A percentile compares a stretch with the other conserved stretches of the same genome.
Evolutionary conservation across 768 basidiomycete species (phyloP).

Genomic region (Lactifluus piperatus): DNA sequence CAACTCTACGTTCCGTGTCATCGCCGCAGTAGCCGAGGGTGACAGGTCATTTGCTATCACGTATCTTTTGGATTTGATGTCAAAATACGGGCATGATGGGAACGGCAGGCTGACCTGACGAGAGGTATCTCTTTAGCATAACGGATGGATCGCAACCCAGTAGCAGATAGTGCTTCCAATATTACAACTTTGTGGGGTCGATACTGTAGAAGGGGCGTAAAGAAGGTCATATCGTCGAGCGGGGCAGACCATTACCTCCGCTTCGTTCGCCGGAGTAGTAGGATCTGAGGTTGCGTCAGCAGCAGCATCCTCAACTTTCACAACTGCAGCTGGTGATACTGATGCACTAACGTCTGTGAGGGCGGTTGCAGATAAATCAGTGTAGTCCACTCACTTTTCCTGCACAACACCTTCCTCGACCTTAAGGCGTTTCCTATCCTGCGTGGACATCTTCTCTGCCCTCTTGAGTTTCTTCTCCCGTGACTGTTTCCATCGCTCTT

Average conservation of each 20-base stretch:
- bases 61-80: conserved; percentile 41
- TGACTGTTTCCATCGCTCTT: conserved; percentile 46
- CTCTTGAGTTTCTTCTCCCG: conserved; percentile 41
- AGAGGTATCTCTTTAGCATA: conserved; percentile 96
- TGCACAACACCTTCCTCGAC: not conserved
- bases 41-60: conserved; percentile 95
- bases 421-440: conserved; percentile 20
- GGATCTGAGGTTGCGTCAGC: not conserved
- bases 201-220: conserved; percentile 31
- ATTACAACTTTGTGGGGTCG: conserved; percentile 62
- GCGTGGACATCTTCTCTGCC: conserved; percentile 23
- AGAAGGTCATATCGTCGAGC: not conserved
- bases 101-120: conserved; percentile 50
- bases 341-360: conserved; percentile 6
- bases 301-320: not conserved
- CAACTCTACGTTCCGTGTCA: conserved; percentile 74
- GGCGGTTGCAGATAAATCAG: not conserved
- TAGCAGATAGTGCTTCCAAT: conserved; percentile 92
- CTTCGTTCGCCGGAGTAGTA: not conserved
- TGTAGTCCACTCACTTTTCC: not conserved
- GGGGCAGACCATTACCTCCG: conserved; percentile 8
- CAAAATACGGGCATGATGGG: not conserved
- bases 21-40: conserved; percentile 71
- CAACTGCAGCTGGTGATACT: not conserved
- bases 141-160: conserved; percentile 89